Base-by-base conservation (phyloP, 768 basidiomycete genomes). In the Brasilioporus rufonigricans region DNA sequence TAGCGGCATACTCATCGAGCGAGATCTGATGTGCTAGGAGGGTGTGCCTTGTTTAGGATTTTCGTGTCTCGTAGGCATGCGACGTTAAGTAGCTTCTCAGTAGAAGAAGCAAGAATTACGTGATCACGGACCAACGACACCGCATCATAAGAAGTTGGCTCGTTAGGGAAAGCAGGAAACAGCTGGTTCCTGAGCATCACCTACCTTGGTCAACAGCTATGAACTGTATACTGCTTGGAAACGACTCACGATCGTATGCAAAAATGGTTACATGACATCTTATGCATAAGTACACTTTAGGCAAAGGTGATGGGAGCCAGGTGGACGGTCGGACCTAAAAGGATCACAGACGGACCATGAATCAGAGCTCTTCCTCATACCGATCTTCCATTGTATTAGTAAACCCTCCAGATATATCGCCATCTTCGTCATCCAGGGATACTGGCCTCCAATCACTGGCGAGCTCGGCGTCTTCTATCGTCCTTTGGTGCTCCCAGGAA, bases 361-460 rank as follows among this genome's bases (percentile, higher is more conserved):
- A 33, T 61, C 56, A 71, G 35, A 63, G 55, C 35, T 71, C 69
- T 62, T 71, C 65, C 27, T 71, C 69, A 29, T 72, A 71, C 57
- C 65, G 58, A 50, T 67, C 69, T 43, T 48, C 55, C 24, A 41
- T 31, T 39, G 57, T 44, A 50, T 61, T 32, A 55, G 44, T 46
- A 41, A 56, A 52, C 27, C 39, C 54, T 47, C 59, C 61, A 55
- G 61, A 64, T 47, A 50, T 53, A 29, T 46, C 33, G 24, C 46
- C 53, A 1, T n/a, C n/a, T n/a, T 41, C 53, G 16, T 53, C 52
- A 19, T 44, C 53, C 29, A 75, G 72, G 40, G 72, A 74, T 53
- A 67, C 48, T 23, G 72, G 68, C 53, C 79, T 67, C 82, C 82
- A 82, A 56, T 75, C 75, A 50, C 77, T 74, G 33, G 81, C 61